Base-by-base conservation (phyloP, 345 rosid genomes). In the Iberis pinnata region DNA sequence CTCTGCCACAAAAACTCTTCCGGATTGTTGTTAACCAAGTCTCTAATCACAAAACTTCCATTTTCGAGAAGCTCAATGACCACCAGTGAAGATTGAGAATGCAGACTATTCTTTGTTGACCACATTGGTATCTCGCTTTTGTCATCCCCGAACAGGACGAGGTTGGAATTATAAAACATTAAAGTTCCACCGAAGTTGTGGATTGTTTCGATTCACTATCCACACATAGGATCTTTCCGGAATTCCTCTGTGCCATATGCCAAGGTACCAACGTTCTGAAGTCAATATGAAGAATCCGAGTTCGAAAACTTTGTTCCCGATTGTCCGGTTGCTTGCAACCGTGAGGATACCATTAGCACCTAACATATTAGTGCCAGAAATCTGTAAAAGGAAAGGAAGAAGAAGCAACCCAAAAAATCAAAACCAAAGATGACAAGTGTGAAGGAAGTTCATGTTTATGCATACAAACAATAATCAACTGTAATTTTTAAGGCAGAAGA, bases 151-250 rank as follows among this genome's bases (percentile, higher is more conserved):
- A 68, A 12, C 58, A 88, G 58, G 41, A 52, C 62, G 12, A 79
- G 43, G 55, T 59, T 73, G 11, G 18, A 43, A 15, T 62, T 49
- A 8, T 18, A 64, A 18, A 82, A 56, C 58, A 60, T 72, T 41
- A 88, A 43, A 1, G 8, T 40, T 12, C 74, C 79, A 0, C 72
- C 46, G 12, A 85, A 63, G 37, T 70, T 69, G 0, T 10, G 95
- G 92, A 4, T 9, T 13, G 64, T 82, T 83, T 58, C 97, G 72
- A 59, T 88, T 85, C 2, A 92, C 92, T n/a, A 88, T 80, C 92
- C 95, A 88, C 0, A 73, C 89, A 8, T 72, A 75, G 1, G 87
- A 71, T 65, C 25, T 70, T 0, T 4, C 8, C 0, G 69, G 53
- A 22, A 79, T 32, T 52, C 66, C 70, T 68, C 78, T 88, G 73